These are phyloP conservation scores for Hypoxylon sp. DNA, from an alignment of 2,329 filamentous ascomycete genomes.

Conservation along the genomic window DNA sequence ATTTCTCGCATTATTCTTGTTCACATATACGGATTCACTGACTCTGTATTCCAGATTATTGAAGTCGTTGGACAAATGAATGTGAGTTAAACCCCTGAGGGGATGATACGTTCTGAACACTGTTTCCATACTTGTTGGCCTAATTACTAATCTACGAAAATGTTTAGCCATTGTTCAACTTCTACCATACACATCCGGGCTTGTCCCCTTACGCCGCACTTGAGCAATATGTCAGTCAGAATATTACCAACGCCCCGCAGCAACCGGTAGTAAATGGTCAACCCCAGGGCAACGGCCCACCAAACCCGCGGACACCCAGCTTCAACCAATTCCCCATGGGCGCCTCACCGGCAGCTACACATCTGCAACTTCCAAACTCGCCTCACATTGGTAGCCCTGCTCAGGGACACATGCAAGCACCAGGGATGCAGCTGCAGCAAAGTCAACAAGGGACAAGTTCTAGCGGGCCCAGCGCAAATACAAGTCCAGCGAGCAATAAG, in stretches of 20 bases:
- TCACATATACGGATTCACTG: slow-evolving; percentile 42
- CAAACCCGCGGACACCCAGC: slow-evolving; percentile 67
- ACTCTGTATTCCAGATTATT: slow-evolving; percentile 64
- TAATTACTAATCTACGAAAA: slow-evolving; percentile 20
- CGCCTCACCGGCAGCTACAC: slow-evolving; percentile 71
- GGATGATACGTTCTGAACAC: not conserved
- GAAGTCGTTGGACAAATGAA: slow-evolving; percentile 78
- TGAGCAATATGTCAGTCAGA: slow-evolving; percentile 69
- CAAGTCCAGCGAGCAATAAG: slow-evolving; percentile 74
- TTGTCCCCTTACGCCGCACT: slow-evolving; percentile 71
- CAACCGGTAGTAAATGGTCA: slow-evolving; percentile 64
- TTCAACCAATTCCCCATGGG: slow-evolving; percentile 72
- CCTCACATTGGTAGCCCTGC: slow-evolving; percentile 74
- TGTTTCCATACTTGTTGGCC: not conserved
- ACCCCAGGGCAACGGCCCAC: slow-evolving; percentile 58
- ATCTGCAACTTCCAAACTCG: slow-evolving; percentile 74
- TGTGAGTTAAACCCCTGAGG: slow-evolving; percentile 44
- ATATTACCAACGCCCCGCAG: slow-evolving; percentile 59
- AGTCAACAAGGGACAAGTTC: slow-evolving; percentile 78
- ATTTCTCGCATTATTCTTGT: not conserved
- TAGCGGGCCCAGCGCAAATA: slow-evolving; percentile 77
- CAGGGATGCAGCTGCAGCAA: slow-evolving; percentile 76
- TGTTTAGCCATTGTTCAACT: slow-evolving; percentile 68
- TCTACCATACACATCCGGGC: slow-evolving; percentile 68
- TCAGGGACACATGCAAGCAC: slow-evolving; percentile 73